Base-by-base conservation (phyloP, 1,139 yeast species). In the Geotrichum australiense region DNA sequence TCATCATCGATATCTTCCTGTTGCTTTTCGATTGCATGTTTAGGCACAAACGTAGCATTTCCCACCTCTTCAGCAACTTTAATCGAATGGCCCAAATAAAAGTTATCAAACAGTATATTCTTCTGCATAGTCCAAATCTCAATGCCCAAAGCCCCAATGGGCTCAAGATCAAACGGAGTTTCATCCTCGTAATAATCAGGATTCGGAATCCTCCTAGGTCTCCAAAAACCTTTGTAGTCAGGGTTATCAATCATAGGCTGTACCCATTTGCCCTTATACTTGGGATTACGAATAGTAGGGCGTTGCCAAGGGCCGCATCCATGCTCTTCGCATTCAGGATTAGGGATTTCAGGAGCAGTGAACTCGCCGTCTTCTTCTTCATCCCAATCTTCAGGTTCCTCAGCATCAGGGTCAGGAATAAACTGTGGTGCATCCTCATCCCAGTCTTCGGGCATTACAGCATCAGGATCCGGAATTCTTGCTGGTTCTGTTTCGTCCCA, bases 111-210 rank as follows among this genome's bases (percentile, higher is more conserved):
- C 56, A 84, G 54, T 39, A 85, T 74, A 41, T 80, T 74, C 35
- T 71, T 69, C 51, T 84, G 82, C 80, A 87, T 80, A 43, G 93
- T 76, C 95, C 96, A 87, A 51, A 87, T 68, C 61, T 89, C 97
- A 58, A 89, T 83, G 3, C 95, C 95, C 42, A 89, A 55, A 6
- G 83, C 94, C 21, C 87, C 91, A 53, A 87, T 76, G 31, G 78
- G 73, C 53, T 74, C 80, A 49, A 85, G 63, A 51, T 77, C 68
- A 3, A 80, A 67, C 7, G 94, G 91, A 5, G 57, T 62, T 2
- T 47, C 47, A 53, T 78, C 85, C 52, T 77, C 79, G 53, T 62
- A 76, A 62, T 72, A 83, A 31, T 73, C 68, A 5, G 95, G 94
- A 58, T 87, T 87, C 23, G 76, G 62, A 45, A 83, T 73, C 53